phyloP scores from a whole-genome alignment of 495 filamentous ascomycete species.

The Parathielavia appendiculata region DNA sequence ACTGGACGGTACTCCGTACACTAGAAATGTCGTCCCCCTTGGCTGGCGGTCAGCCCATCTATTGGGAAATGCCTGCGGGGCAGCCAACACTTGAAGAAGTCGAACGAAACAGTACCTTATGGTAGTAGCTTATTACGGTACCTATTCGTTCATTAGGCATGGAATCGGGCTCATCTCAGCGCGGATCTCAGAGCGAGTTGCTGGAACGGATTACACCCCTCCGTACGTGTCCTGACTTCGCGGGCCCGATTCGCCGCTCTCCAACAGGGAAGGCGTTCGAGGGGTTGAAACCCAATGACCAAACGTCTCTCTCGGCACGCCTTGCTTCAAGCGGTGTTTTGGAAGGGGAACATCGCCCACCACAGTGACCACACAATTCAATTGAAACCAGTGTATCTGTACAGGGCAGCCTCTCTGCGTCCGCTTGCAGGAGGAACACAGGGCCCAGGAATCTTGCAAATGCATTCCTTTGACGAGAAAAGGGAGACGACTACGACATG shows the following conservation, averaged over 20 bases:
- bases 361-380: background rate
- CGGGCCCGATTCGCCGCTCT: background rate
- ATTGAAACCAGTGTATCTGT: background rate
- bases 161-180: conserved; percentile 7
- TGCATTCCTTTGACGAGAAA: conserved; percentile 6
- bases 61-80: conserved; percentile 14
- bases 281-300: conserved; percentile 18
- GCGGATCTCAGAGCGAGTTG: background rate
- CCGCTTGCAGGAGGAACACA: too few species aligned
- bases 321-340: conserved; percentile 7
- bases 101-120: too few species aligned
- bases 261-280: background rate
- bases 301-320: conserved; percentile 2
- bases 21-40: too few species aligned
- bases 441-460: background rate
- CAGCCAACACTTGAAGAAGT: too few species aligned
- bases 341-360: background rate
- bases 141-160: conserved; percentile 12
- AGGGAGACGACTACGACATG: background rate
- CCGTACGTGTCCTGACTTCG: background rate
- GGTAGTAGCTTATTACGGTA: too few species aligned
- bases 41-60: conserved; percentile 3
- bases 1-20: too few species aligned
- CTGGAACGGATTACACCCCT: background rate
- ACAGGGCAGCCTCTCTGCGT: background rate